Percentiles rank a stretch among this genome's conserved stretches.
Conservation (phyloP, 192 early-diverging fungal genomes). For the Coemansia asiatica region DNA sequence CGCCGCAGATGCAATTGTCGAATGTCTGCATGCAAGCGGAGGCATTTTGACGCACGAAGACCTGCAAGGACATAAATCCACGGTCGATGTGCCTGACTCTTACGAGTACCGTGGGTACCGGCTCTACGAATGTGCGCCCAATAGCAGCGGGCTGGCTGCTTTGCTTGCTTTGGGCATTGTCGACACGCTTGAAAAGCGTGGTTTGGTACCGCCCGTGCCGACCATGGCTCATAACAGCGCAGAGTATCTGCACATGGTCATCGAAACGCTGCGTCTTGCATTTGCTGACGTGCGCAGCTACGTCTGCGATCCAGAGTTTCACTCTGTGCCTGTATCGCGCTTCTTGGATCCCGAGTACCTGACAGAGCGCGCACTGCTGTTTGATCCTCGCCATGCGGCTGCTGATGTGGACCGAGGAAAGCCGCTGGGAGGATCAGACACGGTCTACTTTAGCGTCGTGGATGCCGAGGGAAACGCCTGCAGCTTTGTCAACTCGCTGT, state of each 20-base stretch:
- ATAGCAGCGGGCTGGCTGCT: slow-evolving; percentile 72
- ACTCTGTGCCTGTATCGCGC: slow-evolving; percentile 50
- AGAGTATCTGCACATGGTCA: slow-evolving; percentile 66
- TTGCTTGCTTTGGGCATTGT: slow-evolving; percentile 71
- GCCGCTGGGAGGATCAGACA: slow-evolving; percentile 67
- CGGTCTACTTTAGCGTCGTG: slow-evolving; percentile 74
- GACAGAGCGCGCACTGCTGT: slow-evolving; percentile 55
- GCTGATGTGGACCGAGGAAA: slow-evolving; percentile 57
- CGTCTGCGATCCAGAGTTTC: slow-evolving; percentile 66
- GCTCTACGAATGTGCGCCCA: slow-evolving; percentile 74
- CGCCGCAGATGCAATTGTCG: slow-evolving; percentile 67
- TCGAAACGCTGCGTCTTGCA: slow-evolving; percentile 69
- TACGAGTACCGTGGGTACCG: slow-evolving; percentile 61
- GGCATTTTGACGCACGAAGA: slow-evolving; percentile 70
- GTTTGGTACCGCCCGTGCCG: slow-evolving; percentile 35
- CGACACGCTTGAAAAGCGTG: slow-evolving; percentile 53
- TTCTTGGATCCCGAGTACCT: slow-evolving; percentile 63
- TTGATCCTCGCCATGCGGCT: slow-evolving; percentile 57
- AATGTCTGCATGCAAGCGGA: slow-evolving; percentile 53
- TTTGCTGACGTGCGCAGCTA: slow-evolving; percentile 73
- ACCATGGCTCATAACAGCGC: slow-evolving; percentile 58
- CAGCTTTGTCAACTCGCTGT: slow-evolving; percentile 71
- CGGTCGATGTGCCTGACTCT: slow-evolving; percentile 61
- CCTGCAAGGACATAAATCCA: slow-evolving; percentile 57
- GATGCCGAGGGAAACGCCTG: slow-evolving; percentile 80